These are phyloP conservation scores for Cylindrotheca fusiformis DNA, from an alignment of 108 stramenopile genomes.

Conservation along the genomic window DNA sequence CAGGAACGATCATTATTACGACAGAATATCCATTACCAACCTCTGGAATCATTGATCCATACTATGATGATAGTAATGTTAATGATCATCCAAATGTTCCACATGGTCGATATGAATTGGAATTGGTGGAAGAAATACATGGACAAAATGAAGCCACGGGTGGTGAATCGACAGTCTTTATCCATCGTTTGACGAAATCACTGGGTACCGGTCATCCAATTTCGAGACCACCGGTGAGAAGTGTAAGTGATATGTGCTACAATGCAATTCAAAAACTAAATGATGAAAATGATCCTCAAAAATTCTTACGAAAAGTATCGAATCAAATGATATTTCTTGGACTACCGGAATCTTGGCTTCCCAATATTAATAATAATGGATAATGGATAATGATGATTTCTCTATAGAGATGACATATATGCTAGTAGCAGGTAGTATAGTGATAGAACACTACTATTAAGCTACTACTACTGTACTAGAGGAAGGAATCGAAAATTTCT, in stretches of 20 bases:
- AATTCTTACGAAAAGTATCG: slow-evolving; percentile 45
- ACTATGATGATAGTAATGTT: slow-evolving; percentile 18
- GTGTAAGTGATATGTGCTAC: slow-evolving; percentile 52
- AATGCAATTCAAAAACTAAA: slow-evolving; percentile 35
- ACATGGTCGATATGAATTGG: slow-evolving; percentile 48
- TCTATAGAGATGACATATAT: too few species aligned
- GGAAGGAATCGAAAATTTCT: too few species aligned
- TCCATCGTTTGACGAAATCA: slow-evolving; percentile 61
- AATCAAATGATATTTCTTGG: slow-evolving; percentile 71
- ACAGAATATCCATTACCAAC: slow-evolving; percentile 62
- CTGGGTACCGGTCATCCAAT: slow-evolving; percentile 34
- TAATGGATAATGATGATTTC: too few species aligned
- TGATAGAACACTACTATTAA: too few species aligned
- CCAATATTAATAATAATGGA: slow-evolving; percentile 19
- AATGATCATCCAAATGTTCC: slow-evolving; percentile 51
- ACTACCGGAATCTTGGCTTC: slow-evolving; percentile 36
- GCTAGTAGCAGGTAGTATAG: too few species aligned
- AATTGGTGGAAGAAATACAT: slow-evolving; percentile 61
- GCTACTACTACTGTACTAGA: too few species aligned
- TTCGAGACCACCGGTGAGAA: slow-evolving; percentile 15
- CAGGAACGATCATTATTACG: slow-evolving; percentile 75
- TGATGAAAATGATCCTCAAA: slow-evolving; percentile 34
- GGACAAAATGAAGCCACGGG: slow-evolving; percentile 70
- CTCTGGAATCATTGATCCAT: slow-evolving; percentile 10
- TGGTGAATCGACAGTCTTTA: slow-evolving; percentile 69